phyloP scores from a whole-genome alignment of 129 eudicot genomes.

The Erigeron canadensis region DNA sequence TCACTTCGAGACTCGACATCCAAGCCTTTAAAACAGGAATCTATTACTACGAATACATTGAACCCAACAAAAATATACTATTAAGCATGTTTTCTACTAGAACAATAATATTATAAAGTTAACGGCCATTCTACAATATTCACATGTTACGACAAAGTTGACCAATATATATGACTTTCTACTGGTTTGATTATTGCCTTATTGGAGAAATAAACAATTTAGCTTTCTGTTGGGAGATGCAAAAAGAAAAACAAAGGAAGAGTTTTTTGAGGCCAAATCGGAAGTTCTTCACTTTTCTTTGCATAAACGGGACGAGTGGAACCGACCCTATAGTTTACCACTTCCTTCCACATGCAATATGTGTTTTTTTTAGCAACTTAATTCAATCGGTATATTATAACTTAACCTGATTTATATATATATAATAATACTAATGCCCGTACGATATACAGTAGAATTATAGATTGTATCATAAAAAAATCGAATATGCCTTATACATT shows the following conservation, averaged over 20 bases:
- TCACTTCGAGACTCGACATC: neutral
- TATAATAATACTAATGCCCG: too few species aligned
- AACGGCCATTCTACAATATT: conserved; percentile 10
- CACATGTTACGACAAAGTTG: conserved; percentile 22
- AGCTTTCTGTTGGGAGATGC: neutral
- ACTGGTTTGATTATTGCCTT: too few species aligned
- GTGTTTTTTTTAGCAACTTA: too few species aligned
- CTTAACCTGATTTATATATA: too few species aligned
- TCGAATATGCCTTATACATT: too few species aligned
- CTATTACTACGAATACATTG: conserved; percentile 10
- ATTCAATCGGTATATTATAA: too few species aligned
- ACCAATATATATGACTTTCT: neutral
- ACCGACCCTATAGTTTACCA: conserved; percentile 17
- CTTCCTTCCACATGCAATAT: conserved; percentile 22
- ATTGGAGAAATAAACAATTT: conserved; percentile 17
- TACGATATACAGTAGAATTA: too few species aligned
- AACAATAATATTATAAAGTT: neutral
- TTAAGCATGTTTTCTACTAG: conserved; percentile 19
- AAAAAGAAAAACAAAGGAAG: conserved; percentile 10
- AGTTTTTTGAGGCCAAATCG: conserved; percentile 17
- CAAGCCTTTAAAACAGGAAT: conserved; percentile 19
- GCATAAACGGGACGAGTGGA: conserved; percentile 16
- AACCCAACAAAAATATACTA: conserved; percentile 18
- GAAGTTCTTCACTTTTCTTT: conserved; percentile 13
- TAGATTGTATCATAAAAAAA: too few species aligned